Conservation (phyloP, 2,329 filamentous ascomycete genomes). For the Teratosphaeria pseudoeucalypti region DNA sequence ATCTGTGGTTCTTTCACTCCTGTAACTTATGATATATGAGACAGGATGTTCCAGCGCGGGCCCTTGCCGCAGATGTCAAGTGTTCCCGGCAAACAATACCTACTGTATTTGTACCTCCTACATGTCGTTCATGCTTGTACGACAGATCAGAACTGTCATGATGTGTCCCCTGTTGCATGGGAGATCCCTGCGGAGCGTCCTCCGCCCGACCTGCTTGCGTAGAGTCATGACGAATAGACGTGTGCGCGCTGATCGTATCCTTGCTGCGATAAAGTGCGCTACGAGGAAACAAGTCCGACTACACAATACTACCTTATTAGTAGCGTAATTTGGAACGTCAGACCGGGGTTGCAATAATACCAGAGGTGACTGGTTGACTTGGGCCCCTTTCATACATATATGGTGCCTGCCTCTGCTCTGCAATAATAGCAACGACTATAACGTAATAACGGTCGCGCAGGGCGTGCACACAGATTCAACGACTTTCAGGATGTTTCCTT, state of each 20-base stretch:
- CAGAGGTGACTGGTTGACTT: background rate
- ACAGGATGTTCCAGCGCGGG: background rate
- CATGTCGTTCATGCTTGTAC: background rate
- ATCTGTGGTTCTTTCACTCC: background rate
- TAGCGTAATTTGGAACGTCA: background rate
- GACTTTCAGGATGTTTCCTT: background rate
- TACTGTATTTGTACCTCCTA: background rate
- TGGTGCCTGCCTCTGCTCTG: too few species aligned
- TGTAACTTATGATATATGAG: background rate
- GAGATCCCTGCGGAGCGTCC: background rate
- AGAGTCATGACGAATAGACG: background rate
- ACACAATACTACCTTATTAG: too few species aligned
- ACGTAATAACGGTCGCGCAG: background rate
- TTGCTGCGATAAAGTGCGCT: background rate
- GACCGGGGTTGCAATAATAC: background rate
- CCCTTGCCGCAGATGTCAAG: background rate
- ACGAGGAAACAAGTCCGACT: background rate
- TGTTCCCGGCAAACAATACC: background rate
- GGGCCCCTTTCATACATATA: background rate
- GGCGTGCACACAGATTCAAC: background rate
- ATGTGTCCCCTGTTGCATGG: background rate
- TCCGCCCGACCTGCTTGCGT: background rate
- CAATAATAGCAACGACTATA: background rate
- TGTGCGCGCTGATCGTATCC: background rate
- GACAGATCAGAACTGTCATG: background rate